Conservation (phyloP, 2,329 filamentous ascomycete genomes). For the Septoria linicola region DNA sequence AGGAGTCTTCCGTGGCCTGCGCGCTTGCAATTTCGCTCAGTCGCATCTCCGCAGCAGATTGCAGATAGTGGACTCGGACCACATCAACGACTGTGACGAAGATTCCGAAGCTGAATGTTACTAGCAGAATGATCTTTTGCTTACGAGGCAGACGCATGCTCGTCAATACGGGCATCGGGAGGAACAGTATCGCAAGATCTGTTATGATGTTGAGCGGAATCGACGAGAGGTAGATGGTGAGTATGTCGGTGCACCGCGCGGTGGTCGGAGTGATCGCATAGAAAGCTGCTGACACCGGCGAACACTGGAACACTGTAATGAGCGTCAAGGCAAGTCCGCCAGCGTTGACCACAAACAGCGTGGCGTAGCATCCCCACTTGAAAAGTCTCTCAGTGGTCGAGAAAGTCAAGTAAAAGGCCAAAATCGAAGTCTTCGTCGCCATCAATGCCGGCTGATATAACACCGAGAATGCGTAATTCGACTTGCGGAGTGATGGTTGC, state of each 20-base stretch:
- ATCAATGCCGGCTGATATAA: constrained; percentile 81
- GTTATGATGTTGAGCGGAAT: constrained; percentile 91
- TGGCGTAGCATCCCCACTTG: constrained; percentile 76
- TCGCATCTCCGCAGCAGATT: constrained; percentile 61
- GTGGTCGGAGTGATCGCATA: constrained; percentile 44
- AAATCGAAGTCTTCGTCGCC: constrained; percentile 88
- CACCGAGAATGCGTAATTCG: constrained; percentile 61
- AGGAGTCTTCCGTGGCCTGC: constrained; percentile 2
- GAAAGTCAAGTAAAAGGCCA: constrained; percentile 84
- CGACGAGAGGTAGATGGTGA: constrained; percentile 67
- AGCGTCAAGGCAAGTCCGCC: constrained; percentile 78
- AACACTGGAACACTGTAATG: constrained; percentile 84
- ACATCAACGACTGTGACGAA: constrained; percentile 89
- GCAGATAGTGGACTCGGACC: constrained; percentile 83
- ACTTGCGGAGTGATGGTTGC: constrained; percentile 54
- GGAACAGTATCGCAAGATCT: constrained; percentile 79
- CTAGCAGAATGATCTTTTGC: constrained; percentile 82
- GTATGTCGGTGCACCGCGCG: constrained; percentile 59
- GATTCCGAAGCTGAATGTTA: constrained; percentile 82
- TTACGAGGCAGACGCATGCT: constrained; percentile 79
- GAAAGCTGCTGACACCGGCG: constrained; percentile 71
- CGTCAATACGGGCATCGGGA: constrained; percentile 86
- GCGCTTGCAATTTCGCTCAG: constrained; percentile 41
- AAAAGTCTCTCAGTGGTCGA: constrained; percentile 76
- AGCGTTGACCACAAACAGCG: constrained; percentile 73